Evolutionary conservation across 2,329 filamentous ascomycete genomes (phyloP).

Genomic region (Trichoderma sp.): DNA sequence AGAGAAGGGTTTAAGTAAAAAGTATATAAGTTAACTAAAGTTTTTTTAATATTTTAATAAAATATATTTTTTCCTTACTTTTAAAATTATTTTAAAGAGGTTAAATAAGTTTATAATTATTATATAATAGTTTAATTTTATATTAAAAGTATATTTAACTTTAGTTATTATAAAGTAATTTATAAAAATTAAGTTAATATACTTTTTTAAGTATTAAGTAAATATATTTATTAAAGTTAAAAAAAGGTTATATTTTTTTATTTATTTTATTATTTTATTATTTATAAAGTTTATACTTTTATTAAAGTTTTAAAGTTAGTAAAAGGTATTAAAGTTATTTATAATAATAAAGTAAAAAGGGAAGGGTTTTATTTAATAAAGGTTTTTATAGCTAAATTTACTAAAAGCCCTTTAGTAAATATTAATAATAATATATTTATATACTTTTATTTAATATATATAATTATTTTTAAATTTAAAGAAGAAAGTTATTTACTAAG

Average conservation of each 20-base stretch:
- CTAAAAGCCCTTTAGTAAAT: background rate
- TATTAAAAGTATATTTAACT: no score
- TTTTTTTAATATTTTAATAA: no score
- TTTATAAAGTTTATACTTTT: background rate
- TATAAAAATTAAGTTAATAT: background rate
- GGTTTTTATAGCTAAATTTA: background rate
- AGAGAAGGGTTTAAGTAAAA: no score
- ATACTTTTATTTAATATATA: background rate
- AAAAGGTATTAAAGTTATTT: background rate
- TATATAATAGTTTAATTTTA: no score
- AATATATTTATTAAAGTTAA: background rate
- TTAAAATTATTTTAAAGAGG: no score
- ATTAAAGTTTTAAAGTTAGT: background rate
- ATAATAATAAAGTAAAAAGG: background rate
- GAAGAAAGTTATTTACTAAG: background rate
- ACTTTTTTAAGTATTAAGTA: no score
- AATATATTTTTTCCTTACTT: no score
- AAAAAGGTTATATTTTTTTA: background rate
- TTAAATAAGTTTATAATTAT: no score
- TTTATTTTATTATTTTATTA: background rate
- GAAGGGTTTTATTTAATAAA: background rate
- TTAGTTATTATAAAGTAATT: background rate
- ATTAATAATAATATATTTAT: background rate
- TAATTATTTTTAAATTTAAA: background rate
- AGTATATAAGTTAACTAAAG: no score